A percentile compares a stretch with the other conserved stretches of the same genome.
These are phyloP conservation scores for Debaryomyces castellii DNA, from an alignment of 805 yeast genomes.

Conservation along the genomic window DNA sequence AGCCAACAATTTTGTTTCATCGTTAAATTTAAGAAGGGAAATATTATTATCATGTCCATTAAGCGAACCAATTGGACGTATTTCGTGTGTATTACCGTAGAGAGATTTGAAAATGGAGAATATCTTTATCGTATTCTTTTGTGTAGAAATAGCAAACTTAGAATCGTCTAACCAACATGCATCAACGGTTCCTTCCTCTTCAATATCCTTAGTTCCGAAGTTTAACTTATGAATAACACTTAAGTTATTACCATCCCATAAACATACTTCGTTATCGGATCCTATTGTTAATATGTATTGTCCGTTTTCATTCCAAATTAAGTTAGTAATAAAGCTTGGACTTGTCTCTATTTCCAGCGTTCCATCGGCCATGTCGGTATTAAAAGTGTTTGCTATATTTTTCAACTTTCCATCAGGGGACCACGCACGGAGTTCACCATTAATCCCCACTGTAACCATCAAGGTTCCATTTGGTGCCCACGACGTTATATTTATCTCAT, in stretches of 20 bases:
- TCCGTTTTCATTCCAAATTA: slow-evolving; percentile 63
- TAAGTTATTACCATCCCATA: slow-evolving; percentile 62
- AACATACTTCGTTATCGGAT: slow-evolving; percentile 32
- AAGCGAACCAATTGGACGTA: slow-evolving; percentile 31
- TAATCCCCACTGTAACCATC: slow-evolving; percentile 61
- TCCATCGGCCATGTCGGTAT: slow-evolving; percentile 7
- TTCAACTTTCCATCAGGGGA: slow-evolving; percentile 63
- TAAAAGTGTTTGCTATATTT: slow-evolving; percentile 36
- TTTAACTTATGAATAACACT: slow-evolving; percentile 32
- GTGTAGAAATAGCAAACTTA: slow-evolving; percentile 71
- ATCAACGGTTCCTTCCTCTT: slow-evolving; percentile 32
- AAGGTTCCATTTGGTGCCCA: slow-evolving; percentile 71
- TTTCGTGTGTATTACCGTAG: slow-evolving; percentile 8
- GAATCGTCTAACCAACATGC: slow-evolving; percentile 72
- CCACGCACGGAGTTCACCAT: slow-evolving; percentile 83
- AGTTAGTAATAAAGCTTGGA: slow-evolving; percentile 44
- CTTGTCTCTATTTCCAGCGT: neutral
- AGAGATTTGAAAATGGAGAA: slow-evolving; percentile 35
- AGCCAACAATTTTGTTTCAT: slow-evolving; percentile 53
- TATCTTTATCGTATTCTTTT: slow-evolving; percentile 52
- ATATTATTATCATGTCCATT: slow-evolving; percentile 66
- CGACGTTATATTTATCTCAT: slow-evolving; percentile 34
- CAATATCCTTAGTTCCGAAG: slow-evolving; percentile 8
- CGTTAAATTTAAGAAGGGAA: slow-evolving; percentile 55
- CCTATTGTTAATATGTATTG: slow-evolving; percentile 61